phyloP scores from a whole-genome alignment of 2,329 filamentous ascomycete genomes.

The Phialocephala subalpina region DNA sequence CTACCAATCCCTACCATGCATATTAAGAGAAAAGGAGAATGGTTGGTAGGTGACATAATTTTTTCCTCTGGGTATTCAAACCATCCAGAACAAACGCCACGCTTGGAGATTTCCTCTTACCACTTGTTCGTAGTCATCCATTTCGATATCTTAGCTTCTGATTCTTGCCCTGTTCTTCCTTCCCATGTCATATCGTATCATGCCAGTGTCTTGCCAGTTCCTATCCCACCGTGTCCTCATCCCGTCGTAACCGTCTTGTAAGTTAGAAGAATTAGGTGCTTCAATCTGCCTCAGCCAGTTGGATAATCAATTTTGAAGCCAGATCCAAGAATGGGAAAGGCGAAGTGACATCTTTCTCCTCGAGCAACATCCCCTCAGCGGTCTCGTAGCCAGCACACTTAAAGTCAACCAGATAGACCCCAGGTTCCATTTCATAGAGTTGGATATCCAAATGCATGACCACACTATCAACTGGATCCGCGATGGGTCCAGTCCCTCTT shows the following conservation, averaged over 20 bases:
- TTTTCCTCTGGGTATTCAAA: slow-evolving; percentile 28
- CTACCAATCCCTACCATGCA: neutral
- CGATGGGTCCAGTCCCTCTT: slow-evolving; percentile 28
- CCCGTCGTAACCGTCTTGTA: slow-evolving; percentile 11
- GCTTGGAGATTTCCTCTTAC: slow-evolving; percentile 18
- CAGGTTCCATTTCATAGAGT: slow-evolving; percentile 90
- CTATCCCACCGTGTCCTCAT: slow-evolving; percentile 7
- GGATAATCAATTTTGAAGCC: slow-evolving; percentile 90
- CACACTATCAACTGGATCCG: slow-evolving; percentile 53
- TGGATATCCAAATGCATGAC: slow-evolving; percentile 96
- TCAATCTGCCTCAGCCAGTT: slow-evolving; percentile 82
- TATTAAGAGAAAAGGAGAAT: slow-evolving; percentile 18
- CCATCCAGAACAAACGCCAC: slow-evolving; percentile 27
- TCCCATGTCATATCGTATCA: slow-evolving; percentile 5
- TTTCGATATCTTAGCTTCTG: neutral
- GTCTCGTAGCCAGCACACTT: slow-evolving; percentile 97
- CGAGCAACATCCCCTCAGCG: slow-evolving; percentile 73
- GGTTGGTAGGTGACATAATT: neutral
- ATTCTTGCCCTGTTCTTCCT: neutral
- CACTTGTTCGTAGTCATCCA: neutral
- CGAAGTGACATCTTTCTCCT: slow-evolving; percentile 94
- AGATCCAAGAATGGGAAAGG: slow-evolving; percentile 97
- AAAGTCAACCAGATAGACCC: slow-evolving; percentile 96
- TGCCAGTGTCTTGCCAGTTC: slow-evolving; percentile 10
- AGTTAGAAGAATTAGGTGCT: slow-evolving; percentile 1